These are phyloP conservation scores for Aaosphaeria pasadenensis DNA, from an alignment of 2,329 filamentous ascomycete species.

Conservation along the genomic window DNA sequence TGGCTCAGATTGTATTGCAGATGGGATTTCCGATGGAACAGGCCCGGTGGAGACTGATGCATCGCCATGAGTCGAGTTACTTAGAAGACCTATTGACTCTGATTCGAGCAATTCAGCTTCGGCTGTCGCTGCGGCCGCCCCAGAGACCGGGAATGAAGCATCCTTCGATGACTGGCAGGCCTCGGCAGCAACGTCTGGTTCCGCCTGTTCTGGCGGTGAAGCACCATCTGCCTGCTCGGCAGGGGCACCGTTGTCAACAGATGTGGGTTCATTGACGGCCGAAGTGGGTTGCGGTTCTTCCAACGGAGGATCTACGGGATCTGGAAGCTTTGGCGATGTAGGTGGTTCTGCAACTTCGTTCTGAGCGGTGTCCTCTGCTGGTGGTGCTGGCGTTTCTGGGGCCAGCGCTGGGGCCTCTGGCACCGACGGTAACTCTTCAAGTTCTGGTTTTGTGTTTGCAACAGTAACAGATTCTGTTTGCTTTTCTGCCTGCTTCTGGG, in stretches of 20 bases:
- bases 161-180: neutral
- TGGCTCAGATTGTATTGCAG: neutral
- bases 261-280: neutral
- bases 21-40: too few species aligned
- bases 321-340: conserved; percentile 14
- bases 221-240: neutral
- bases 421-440: conserved; percentile 18
- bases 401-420: conserved; percentile 15
- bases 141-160: neutral
- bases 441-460: conserved; percentile 1
- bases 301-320: conserved; percentile 10
- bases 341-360: conserved; percentile 14
- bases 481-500: conserved; percentile 26
- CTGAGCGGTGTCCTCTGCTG: conserved; percentile 9
- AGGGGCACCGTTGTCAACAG: neutral
- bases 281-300: neutral
- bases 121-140: conserved; percentile 3
- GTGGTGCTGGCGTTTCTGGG: conserved; percentile 5
- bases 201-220: neutral
- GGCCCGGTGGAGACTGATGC: too few species aligned
- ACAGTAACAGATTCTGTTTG: conserved; percentile 21
- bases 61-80: too few species aligned
- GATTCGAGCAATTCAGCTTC: neutral
- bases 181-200: neutral
- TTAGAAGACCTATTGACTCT: too few species aligned